Percentiles rank a stretch among this genome's conserved stretches.
Evolutionary conservation across 2,329 filamentous ascomycete genomes (phyloP).

Genomic region (Chaetothyriales sp.): DNA sequence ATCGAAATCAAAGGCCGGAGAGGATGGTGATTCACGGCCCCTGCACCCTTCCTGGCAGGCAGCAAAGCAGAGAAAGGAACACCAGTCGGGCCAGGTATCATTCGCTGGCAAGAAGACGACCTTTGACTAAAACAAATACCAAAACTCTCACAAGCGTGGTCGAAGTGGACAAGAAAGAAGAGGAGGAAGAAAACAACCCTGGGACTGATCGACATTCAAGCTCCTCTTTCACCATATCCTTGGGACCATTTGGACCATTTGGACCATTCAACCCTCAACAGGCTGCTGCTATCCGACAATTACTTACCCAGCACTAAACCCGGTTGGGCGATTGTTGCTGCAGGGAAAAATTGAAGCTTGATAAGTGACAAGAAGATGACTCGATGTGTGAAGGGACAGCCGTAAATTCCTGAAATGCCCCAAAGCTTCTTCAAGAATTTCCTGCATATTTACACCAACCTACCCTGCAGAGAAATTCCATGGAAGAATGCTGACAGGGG

Average conservation of each 20-base stretch:
- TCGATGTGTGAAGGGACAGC: not conserved
- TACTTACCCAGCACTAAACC: not conserved
- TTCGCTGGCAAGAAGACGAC: slow-evolving; percentile 48
- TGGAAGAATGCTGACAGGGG: not conserved
- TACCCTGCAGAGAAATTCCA: not conserved
- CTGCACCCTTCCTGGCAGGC: slow-evolving; percentile 53
- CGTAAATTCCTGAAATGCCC: not conserved
- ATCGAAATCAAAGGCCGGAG: slow-evolving; percentile 4
- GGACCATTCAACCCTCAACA: not conserved
- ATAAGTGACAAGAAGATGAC: not conserved
- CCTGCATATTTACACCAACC: not conserved
- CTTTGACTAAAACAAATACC: slow-evolving; percentile 25
- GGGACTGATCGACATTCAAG: not conserved
- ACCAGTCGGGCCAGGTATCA: slow-evolving; percentile 28
- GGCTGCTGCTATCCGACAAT: not conserved
- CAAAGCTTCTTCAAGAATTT: not conserved
- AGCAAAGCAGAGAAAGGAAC: slow-evolving; percentile 44
- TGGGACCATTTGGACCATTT: no score
- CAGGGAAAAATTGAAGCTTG: not conserved
- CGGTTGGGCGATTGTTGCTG: not conserved
- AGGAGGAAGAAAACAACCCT: not conserved
- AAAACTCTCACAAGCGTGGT: no score
- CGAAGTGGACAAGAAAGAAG: no score
- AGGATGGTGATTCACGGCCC: slow-evolving; percentile 31
- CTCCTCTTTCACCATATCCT: not conserved